Percentiles rank a stretch among this genome's conserved stretches.
Conservation (phyloP, 2,329 filamentous ascomycete species). For the Tolypocladium tropicale region DNA sequence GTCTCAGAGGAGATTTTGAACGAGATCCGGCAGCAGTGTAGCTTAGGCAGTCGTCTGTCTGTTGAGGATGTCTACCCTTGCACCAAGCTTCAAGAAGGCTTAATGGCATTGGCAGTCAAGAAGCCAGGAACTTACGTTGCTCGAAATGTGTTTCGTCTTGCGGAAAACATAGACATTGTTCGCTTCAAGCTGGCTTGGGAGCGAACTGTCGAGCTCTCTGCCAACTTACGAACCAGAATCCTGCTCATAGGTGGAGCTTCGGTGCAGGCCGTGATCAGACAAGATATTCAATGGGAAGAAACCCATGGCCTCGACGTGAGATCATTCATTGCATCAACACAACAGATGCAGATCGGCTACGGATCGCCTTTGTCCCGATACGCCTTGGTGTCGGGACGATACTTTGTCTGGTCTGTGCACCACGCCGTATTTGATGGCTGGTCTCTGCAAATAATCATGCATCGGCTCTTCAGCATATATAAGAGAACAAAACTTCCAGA, state of each 20-base stretch:
- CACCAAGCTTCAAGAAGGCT: neutral
- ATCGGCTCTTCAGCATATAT: slow-evolving; percentile 3
- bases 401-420: slow-evolving; percentile 14
- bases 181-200: neutral
- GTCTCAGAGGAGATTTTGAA: neutral
- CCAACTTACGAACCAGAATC: neutral
- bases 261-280: neutral
- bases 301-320: neutral
- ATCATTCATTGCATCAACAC: neutral
- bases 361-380: neutral
- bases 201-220: neutral
- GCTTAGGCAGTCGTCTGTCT: neutral
- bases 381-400: neutral
- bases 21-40: neutral
- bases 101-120: neutral
- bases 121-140: neutral
- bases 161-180: neutral
- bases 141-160: neutral
- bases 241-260: neutral
- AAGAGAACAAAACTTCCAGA: neutral
- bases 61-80: neutral
- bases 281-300: neutral
- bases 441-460: slow-evolving; percentile 7
- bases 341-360: neutral
- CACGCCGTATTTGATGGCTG: slow-evolving; percentile 18